These are phyloP conservation scores for Morella rubra DNA, from an alignment of 306 rosid species.

Conservation along the genomic window DNA sequence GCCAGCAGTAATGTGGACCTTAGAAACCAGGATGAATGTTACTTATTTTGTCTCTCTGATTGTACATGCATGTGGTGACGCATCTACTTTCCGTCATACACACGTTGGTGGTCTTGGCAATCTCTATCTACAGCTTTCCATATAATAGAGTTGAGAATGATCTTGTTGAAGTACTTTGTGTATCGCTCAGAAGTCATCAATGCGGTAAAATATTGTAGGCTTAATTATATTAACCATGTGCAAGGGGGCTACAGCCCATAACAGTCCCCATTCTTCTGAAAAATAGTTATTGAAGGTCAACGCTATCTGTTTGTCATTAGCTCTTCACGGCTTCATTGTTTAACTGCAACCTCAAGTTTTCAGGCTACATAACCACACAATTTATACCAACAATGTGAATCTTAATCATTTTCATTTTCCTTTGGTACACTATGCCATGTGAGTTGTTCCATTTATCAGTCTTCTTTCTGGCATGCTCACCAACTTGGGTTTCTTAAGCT, in stretches of 20 bases:
- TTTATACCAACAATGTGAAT: background rate
- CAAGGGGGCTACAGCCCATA: background rate
- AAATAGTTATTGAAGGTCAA: background rate
- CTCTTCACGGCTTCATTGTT: background rate
- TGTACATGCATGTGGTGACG: background rate
- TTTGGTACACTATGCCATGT: background rate
- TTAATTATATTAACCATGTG: background rate
- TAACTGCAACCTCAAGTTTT: background rate
- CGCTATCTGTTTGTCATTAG: background rate
- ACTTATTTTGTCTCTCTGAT: background rate
- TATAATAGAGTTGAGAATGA: background rate
- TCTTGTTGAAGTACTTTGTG: background rate
- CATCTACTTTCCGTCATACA: background rate
- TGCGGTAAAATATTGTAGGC: background rate
- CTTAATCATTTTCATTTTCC: background rate
- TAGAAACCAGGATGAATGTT: background rate
- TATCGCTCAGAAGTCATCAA: background rate
- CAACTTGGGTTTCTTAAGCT: background rate
- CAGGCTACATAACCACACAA: background rate
- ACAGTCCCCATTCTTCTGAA: background rate
- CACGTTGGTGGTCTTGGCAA: background rate
- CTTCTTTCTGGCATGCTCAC: background rate
- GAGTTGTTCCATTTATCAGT: background rate
- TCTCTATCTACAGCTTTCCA: background rate
- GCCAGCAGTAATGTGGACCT: background rate